phyloP scores from a whole-genome alignment of 1,139 yeast species.

The Debaryomycetaceae sp. region DNA sequence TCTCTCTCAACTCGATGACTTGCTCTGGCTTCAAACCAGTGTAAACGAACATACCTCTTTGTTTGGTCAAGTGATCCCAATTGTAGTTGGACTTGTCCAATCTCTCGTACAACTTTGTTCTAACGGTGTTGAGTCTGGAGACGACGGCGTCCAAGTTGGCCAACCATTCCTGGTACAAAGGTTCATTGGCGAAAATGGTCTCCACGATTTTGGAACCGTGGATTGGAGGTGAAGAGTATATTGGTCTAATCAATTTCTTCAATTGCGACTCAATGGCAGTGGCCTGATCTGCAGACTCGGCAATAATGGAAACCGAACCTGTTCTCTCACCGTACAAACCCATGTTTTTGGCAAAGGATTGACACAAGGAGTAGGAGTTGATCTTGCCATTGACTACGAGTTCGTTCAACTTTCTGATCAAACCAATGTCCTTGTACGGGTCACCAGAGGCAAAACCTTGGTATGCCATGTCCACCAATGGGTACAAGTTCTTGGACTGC shows the following conservation, averaged over 20 bases:
- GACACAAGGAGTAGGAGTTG: conserved; percentile 67
- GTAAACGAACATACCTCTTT: conserved; percentile 96
- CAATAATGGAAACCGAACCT: conserved; percentile 75
- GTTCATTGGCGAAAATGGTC: conserved; percentile 60
- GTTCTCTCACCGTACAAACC: conserved; percentile 96
- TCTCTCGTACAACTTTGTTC: conserved; percentile 60
- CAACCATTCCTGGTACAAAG: conserved; percentile 71
- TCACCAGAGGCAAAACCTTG: conserved; percentile 94
- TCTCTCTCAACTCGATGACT: conserved; percentile 63
- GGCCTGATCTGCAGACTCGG: conserved; percentile 43
- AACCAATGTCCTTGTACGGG: conserved; percentile 46
- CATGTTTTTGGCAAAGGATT: conserved; percentile 95
- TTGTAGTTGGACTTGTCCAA: conserved; percentile 54
- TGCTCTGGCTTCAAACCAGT: conserved; percentile 77
- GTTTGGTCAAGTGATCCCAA: conserved; percentile 86
- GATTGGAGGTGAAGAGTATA: conserved; percentile 91
- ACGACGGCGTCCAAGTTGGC: conserved; percentile 75
- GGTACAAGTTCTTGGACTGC: conserved; percentile 61
- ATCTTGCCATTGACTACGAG: conserved; percentile 46
- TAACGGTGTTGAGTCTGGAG: conserved; percentile 70
- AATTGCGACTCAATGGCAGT: conserved; percentile 70
- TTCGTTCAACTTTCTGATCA: conserved; percentile 49
- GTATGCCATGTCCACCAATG: conserved; percentile 92
- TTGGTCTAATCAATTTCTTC: conserved; percentile 76
- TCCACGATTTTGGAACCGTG: conserved; percentile 91